Conservation (phyloP, 2,329 filamentous ascomycete genomes). For the Phialocephala subalpina region DNA sequence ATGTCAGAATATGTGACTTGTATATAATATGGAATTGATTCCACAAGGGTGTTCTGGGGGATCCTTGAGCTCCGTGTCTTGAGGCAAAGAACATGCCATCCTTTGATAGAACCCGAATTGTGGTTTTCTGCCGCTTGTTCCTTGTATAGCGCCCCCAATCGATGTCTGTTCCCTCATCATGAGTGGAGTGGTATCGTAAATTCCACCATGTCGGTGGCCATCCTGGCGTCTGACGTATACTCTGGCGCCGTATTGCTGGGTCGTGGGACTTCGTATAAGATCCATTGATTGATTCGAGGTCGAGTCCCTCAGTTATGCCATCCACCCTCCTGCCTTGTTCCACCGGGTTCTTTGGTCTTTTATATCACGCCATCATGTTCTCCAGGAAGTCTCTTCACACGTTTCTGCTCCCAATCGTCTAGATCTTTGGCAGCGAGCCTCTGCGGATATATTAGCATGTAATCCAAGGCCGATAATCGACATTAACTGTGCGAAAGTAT, state of each 20-base stretch:
- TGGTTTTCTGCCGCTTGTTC: neutral
- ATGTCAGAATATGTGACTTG: neutral
- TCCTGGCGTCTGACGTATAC: neutral
- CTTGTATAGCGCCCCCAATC: neutral
- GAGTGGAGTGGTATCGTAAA: neutral
- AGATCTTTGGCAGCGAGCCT: conserved; percentile 87
- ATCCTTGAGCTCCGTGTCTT: neutral
- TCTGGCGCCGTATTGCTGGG: neutral
- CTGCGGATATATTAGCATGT: conserved; percentile 52
- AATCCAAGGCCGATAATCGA: too few relatives aligned
- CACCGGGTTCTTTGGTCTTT: conserved; percentile 38
- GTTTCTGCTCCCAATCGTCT: conserved; percentile 96
- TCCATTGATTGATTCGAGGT: neutral
- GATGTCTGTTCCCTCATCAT: neutral
- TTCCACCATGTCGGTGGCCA: neutral
- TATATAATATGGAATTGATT: neutral
- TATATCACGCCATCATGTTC: conserved; percentile 86
- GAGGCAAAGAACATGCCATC: neutral
- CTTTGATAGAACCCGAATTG: neutral
- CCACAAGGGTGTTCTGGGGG: neutral
- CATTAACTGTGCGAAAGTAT: neutral
- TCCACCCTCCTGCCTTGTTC: neutral
- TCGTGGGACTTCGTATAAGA: neutral
- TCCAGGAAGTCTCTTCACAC: conserved; percentile 87
- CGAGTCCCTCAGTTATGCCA: neutral